Conservation (phyloP, 192 early-diverging fungal genomes). For the Coemansia asiatica region DNA sequence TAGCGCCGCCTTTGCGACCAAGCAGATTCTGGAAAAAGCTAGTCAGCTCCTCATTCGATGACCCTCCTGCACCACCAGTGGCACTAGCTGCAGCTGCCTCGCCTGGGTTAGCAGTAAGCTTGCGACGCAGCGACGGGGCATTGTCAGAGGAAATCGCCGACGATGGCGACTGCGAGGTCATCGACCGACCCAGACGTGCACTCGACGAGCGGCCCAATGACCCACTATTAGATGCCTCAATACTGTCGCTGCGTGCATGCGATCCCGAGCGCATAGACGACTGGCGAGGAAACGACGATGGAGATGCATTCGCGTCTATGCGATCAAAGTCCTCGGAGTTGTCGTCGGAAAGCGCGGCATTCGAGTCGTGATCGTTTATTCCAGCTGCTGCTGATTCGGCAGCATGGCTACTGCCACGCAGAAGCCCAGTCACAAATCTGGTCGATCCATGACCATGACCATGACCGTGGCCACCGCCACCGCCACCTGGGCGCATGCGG, state of each 20-base stretch:
- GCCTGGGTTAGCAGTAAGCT: slow-evolving; percentile 7
- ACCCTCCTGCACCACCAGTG: slow-evolving; percentile 8
- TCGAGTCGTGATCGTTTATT: slow-evolving; percentile 5
- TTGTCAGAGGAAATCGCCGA: background rate
- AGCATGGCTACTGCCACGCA: slow-evolving; percentile 25
- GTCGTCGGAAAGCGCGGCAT: slow-evolving; percentile 6
- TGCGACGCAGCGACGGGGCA: slow-evolving; percentile 12
- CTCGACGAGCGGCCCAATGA: slow-evolving; percentile 12
- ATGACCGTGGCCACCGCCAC: too few species aligned
- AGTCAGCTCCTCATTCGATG: slow-evolving; percentile 77
- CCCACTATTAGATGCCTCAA: slow-evolving; percentile 2
- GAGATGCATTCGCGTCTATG: slow-evolving; percentile 7
- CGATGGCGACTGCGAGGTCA: background rate
- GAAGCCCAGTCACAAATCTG: slow-evolving; percentile 27
- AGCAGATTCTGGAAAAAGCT: slow-evolving; percentile 91
- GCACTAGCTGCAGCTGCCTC: background rate
- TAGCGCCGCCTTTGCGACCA: slow-evolving; percentile 57
- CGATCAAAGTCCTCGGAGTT: slow-evolving; percentile 40
- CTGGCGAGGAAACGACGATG: slow-evolving; percentile 7
- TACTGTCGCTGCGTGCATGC: slow-evolving; percentile 18
- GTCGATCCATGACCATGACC: slow-evolving; percentile 24
- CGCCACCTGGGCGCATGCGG: slow-evolving; percentile 12
- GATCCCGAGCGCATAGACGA: slow-evolving; percentile 5
- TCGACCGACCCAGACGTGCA: slow-evolving; percentile 7
- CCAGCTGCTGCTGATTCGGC: slow-evolving; percentile 24